Evolutionary conservation across 495 filamentous ascomycete species (phyloP), one percentile per base, ranked within the genome.

Genomic region (Aspergillus bertholletiae): DNA sequence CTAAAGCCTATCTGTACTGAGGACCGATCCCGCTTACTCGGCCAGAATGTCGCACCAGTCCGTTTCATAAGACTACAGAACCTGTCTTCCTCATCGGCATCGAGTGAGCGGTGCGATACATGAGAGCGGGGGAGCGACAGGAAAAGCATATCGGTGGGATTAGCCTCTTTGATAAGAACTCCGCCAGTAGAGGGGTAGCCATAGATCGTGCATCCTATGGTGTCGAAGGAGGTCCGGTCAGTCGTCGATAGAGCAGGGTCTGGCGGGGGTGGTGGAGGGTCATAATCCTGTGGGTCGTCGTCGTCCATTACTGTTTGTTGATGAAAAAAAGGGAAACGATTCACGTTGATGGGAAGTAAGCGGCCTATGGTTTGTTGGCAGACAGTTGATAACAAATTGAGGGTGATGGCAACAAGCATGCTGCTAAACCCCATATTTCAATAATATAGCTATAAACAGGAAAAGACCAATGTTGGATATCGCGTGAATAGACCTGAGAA

Each of bases 301-400:
- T 50, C 30, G 15, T 50, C 48, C 18, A 45, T 45, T 53, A 53
- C 50, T 32, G 22, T 45, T 61, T 53, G 35, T 59, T 65, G 53
- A 61, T 60, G 32, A 53, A 26, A 45, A 44, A 53, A 9, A 34
- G 39, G 37, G 39, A 53, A 45, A 43, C 8, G 23, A 8, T 28
- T 8, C 26, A 28, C 26, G 51, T 53, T 46, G 39, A 53, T 53
- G 40, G 51, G 51, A 22, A 35, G 26, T 32, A 28, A 35, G 51
- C 41, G 24, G 39, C n/a, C 40, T 1, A 53, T 46, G 41, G 41
- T 41, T 53, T 46, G 39, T 34, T 53, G 39, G n/a, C 24, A 53
- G 51, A 53, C 39, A 35, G 23, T 46, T 15, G 51, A 53, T 23
- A 53, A 41, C 15, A 34, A 46, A 30, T 18, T 34, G n/a, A 28